phyloP scores from a whole-genome alignment of 345 rosid species.

The Euclidium syriacum region DNA sequence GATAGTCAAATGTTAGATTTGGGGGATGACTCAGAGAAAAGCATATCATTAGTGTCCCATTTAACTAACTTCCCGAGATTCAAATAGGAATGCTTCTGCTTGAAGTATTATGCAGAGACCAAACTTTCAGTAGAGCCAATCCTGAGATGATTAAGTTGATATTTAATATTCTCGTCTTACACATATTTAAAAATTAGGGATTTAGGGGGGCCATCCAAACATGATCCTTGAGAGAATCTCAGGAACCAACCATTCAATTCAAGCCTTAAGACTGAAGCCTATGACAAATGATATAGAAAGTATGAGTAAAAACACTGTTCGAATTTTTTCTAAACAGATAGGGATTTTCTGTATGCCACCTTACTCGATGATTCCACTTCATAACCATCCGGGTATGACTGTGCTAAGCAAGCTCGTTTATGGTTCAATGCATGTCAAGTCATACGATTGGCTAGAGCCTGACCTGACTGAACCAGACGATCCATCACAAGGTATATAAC shows the following conservation, averaged over 20 bases:
- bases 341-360: constrained; percentile 96
- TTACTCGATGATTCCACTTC: constrained; percentile 84
- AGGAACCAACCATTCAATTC: constrained; percentile 23
- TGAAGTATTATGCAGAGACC: background rate
- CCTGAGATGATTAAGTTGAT: constrained; percentile 12
- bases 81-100: constrained; percentile 7
- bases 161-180: constrained; percentile 14
- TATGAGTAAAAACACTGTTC: constrained; percentile 26
- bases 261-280: constrained; percentile 28
- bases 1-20: too few relatives aligned
- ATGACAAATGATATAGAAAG: constrained; percentile 30
- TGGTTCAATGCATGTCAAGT: constrained; percentile 74
- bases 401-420: constrained; percentile 90
- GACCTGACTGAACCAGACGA: constrained; percentile 39
- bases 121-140: background rate
- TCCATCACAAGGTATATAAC: constrained; percentile 52
- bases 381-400: constrained; percentile 95
- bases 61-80: background rate
- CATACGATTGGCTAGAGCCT: constrained; percentile 84
- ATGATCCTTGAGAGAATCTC: constrained; percentile 26
- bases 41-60: background rate
- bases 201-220: constrained; percentile 23
- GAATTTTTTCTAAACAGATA: constrained; percentile 49
- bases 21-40: background rate
- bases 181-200: constrained; percentile 16